Percentiles rank a stretch among this genome's conserved stretches.
These are phyloP conservation scores for Carex scoparia DNA, from an alignment of 176 grass and related monocot species.

Conservation along the genomic window DNA sequence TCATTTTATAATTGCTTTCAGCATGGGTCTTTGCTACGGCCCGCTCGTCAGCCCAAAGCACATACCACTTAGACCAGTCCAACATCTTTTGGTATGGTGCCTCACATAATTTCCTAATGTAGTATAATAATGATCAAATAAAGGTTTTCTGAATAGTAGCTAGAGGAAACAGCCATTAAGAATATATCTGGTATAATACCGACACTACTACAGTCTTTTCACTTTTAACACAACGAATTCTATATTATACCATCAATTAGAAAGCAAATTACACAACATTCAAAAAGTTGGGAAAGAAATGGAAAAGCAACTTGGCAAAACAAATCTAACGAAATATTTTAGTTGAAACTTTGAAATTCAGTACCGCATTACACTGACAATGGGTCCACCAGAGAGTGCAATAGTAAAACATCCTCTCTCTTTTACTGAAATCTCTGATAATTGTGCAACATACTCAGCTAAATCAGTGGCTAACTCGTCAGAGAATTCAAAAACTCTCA, in stretches of 20 bases:
- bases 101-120: slow-evolving; percentile 85
- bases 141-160: not conserved
- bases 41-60: slow-evolving; percentile 93
- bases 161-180: not conserved
- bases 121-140: not conserved
- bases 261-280: not conserved
- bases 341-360: slow-evolving; percentile 15
- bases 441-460: slow-evolving; percentile 78
- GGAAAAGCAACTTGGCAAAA: not conserved
- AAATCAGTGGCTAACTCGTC: slow-evolving; percentile 80
- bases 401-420: slow-evolving; percentile 92
- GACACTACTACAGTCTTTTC: not conserved
- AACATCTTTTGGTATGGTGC: slow-evolving; percentile 82
- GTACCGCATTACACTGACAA: slow-evolving; percentile 76
- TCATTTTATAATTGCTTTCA: slow-evolving; percentile 91
- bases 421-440: slow-evolving; percentile 94
- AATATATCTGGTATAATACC: not conserved
- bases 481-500: slow-evolving; percentile 75
- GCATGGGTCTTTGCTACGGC: slow-evolving; percentile 90
- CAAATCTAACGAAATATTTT: not conserved
- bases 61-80: slow-evolving; percentile 98
- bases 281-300: not conserved
- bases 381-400: slow-evolving; percentile 69
- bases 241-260: not conserved
- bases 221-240: not conserved